Evolutionary conservation across 768 basidiomycete species (phyloP).

Genomic region (Lentinula edodes): DNA sequence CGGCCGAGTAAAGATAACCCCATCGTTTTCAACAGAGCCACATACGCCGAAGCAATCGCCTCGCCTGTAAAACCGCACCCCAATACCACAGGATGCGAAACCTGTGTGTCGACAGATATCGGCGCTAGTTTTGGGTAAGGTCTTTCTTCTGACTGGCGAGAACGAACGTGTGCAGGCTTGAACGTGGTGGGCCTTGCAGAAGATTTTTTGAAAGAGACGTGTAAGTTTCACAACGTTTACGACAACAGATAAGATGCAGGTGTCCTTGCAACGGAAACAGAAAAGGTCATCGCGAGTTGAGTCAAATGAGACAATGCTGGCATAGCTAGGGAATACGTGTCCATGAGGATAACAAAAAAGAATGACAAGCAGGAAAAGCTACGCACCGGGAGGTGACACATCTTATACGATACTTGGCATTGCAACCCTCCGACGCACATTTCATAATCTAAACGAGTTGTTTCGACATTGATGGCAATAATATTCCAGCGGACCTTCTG

Average conservation of each 20-base stretch:
- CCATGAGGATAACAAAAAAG: background rate
- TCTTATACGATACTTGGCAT: background rate
- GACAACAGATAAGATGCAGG: constrained; percentile 42
- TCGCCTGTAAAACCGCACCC: constrained; percentile 26
- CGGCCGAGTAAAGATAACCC: constrained; percentile 15
- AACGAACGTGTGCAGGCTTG: background rate
- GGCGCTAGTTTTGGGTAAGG: background rate
- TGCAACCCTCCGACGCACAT: background rate
- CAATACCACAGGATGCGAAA: constrained; percentile 19
- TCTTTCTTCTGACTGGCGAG: background rate
- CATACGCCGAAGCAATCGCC: constrained; percentile 21
- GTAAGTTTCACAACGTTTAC: constrained; percentile 41
- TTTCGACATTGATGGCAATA: background rate
- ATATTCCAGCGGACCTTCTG: background rate
- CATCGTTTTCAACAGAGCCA: constrained; percentile 15
- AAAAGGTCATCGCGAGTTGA: constrained; percentile 17
- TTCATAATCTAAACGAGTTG: background rate
- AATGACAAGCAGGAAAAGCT: background rate
- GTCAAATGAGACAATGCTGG: constrained; percentile 15
- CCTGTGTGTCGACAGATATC: background rate
- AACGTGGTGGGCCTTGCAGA: constrained; percentile 6
- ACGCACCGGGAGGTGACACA: background rate
- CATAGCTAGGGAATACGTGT: constrained; percentile 19
- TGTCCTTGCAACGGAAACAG: constrained; percentile 41
- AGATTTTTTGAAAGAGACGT: constrained; percentile 23